Percentiles rank a stretch among this genome's conserved stretches.
These are phyloP conservation scores for Solanum aculeatissimum DNA, from an alignment of 305 asterid genomes.

Conservation along the genomic window DNA sequence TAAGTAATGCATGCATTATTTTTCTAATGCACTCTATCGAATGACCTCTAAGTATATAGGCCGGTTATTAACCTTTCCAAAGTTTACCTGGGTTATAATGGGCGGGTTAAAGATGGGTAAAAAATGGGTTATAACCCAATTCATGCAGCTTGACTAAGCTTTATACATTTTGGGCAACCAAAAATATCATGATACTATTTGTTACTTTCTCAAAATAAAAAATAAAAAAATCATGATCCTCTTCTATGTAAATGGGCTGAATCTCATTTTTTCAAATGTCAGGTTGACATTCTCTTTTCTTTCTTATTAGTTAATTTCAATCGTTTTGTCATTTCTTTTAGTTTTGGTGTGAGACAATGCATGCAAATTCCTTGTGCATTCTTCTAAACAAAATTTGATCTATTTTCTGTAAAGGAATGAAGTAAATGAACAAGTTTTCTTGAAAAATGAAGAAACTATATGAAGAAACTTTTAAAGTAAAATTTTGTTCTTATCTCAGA, in stretches of 20 bases:
- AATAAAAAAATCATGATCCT: background rate
- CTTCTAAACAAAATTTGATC: background rate
- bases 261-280: background rate
- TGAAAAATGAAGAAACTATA: background rate
- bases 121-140: background rate
- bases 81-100: background rate
- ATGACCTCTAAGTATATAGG: background rate
- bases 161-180: background rate
- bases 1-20: too few relatives aligned
- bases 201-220: too few relatives aligned
- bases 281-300: background rate
- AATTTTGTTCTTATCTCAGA: background rate
- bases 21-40: too few relatives aligned
- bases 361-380: background rate
- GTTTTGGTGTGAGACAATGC: background rate
- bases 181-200: background rate
- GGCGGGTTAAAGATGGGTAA: background rate
- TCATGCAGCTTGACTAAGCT: background rate
- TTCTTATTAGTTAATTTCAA: background rate
- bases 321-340: background rate
- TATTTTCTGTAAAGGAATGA: background rate
- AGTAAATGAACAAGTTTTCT: background rate
- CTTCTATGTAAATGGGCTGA: background rate
- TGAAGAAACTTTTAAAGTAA: background rate
- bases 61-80: background rate